Base-by-base conservation (phyloP, 1,139 yeast species). In the Scheffersomyces lignicola region DNA sequence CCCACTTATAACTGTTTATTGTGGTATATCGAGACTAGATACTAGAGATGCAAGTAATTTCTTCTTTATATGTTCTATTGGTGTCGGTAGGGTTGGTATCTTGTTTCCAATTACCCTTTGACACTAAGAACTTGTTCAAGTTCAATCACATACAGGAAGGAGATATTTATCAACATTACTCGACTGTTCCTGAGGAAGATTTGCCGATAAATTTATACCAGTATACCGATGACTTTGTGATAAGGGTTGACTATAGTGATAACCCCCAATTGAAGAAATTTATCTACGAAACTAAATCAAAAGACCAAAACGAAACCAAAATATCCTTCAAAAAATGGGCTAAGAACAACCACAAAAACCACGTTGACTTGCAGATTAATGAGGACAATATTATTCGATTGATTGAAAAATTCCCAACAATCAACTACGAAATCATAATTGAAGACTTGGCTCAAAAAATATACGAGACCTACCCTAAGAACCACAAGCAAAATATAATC, bases 361-460 rank as follows among this genome's bases (percentile, higher is more conserved):
- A 58, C 3, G 49, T 69, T 9, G 76, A 70, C 44, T 40, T 70
- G 12, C 73, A 69, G 43, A 49, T 68, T 4, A 43, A 46, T 32
- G 50, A 47, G 17, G 49, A 40, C 1, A 50, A 56, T 24, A 48
- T 64, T 34, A 39, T 34, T 7, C 44, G 50, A 24, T 44, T 69
- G 27, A 31, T 45, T 12, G 48, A 50, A 16, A 42, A 45, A 21
- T 54, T 51, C 35, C 54, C 52, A n/a, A 38, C 39, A 9, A 31
- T 62, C 26, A 33, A 52, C 4, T 66, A 58, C 39, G 43, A 60
- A 9, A 49, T 69, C 6, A 57, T 82, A n/a, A 70, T 83, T 28
- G 64, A 62, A 0, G 85, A 83, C 49, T 60, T 83, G 39, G 65
- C 83, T 1, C 80, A 76, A 46, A 60, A 67, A 1, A 65, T 83